Conservation (phyloP, 768 basidiomycete species). For the Tricholoma bakamatsutake region DNA sequence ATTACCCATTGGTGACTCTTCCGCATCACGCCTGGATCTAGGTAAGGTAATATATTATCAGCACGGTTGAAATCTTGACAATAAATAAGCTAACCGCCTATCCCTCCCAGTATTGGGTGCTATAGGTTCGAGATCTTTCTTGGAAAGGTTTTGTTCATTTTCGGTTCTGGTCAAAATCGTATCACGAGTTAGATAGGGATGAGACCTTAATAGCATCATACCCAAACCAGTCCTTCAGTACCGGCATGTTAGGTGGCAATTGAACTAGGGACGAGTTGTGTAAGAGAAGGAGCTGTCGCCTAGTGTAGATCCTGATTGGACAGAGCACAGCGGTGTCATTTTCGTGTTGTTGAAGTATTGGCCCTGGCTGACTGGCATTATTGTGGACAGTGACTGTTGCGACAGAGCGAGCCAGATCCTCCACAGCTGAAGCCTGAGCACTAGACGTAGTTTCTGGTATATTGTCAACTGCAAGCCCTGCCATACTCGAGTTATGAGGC, state of each 20-base stretch:
- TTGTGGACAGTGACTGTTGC: slow-evolving; percentile 23
- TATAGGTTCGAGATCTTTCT: slow-evolving; percentile 65
- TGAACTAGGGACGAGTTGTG: slow-evolving; percentile 72
- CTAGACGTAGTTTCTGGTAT: slow-evolving; percentile 3
- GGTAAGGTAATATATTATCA: neutral
- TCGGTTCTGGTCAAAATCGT: slow-evolving; percentile 33
- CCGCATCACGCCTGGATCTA: slow-evolving; percentile 72
- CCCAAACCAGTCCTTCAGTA: slow-evolving; percentile 88
- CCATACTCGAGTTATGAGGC: slow-evolving; percentile 11
- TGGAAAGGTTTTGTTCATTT: slow-evolving; percentile 57
- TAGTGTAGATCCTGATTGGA: slow-evolving; percentile 62
- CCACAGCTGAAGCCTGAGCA: slow-evolving; percentile 14
- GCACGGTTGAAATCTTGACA: neutral
- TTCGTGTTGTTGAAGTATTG: slow-evolving; percentile 12
- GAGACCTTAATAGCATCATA: slow-evolving; percentile 31
- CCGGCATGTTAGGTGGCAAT: slow-evolving; percentile 70
- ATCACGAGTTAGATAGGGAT: slow-evolving; percentile 11
- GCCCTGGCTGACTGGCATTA: slow-evolving; percentile 9
- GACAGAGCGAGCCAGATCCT: slow-evolving; percentile 25
- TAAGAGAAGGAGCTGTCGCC: slow-evolving; percentile 60
- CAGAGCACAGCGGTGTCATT: slow-evolving; percentile 27
- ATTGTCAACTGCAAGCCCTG: slow-evolving; percentile 6
- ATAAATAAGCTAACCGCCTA: slow-evolving; percentile 46
- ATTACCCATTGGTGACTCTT: slow-evolving; percentile 91
- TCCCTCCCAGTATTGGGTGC: slow-evolving; percentile 53